phyloP scores from a whole-genome alignment of 2,329 filamentous ascomycete genomes.

The Nemania bipapillata region DNA sequence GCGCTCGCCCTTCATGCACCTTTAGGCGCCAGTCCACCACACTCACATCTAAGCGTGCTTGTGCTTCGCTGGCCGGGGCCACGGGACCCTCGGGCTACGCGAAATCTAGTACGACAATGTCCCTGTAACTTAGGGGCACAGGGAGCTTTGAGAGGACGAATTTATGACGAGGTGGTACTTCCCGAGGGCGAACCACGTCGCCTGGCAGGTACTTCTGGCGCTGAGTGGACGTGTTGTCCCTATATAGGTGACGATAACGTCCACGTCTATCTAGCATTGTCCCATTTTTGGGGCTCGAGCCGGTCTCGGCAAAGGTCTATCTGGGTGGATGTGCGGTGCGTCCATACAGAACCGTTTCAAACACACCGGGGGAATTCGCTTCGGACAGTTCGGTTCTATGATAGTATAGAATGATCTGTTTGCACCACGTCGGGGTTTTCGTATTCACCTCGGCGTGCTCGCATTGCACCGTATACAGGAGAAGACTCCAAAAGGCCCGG shows the following conservation, averaged over 20 bases:
- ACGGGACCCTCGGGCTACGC: conserved; percentile 48
- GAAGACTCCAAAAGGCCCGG: conserved; percentile 49
- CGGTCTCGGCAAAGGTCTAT: conserved; percentile 48
- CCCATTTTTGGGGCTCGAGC: conserved; percentile 47
- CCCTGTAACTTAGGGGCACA: conserved; percentile 45
- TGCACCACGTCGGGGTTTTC: no score
- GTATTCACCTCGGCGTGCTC: conserved; percentile 47
- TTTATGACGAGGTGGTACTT: conserved; percentile 39
- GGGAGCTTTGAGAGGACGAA: conserved; percentile 52
- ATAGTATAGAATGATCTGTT: conserved; percentile 52
- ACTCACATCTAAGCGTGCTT: conserved; percentile 51
- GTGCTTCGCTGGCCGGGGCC: conserved; percentile 51
- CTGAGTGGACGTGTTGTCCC: conserved; percentile 13
- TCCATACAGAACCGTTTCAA: conserved; percentile 47
- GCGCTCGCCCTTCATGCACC: conserved; percentile 44
- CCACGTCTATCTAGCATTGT: conserved; percentile 49
- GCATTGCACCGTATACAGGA: conserved; percentile 50
- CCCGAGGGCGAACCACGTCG: conserved; percentile 41
- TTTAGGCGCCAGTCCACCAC: conserved; percentile 40
- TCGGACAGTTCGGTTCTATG: conserved; percentile 52
- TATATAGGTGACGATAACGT: conserved; percentile 34
- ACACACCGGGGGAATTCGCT: conserved; percentile 53
- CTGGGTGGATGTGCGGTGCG: conserved; percentile 49
- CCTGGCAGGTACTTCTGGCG: conserved; percentile 48
- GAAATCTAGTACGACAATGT: conserved; percentile 53